A percentile compares a stretch with the other conserved stretches of the same genome.
Evolutionary conservation across 1,284 basidiomycete genomes (phyloP).

Genomic region (Flammula alnicola): DNA sequence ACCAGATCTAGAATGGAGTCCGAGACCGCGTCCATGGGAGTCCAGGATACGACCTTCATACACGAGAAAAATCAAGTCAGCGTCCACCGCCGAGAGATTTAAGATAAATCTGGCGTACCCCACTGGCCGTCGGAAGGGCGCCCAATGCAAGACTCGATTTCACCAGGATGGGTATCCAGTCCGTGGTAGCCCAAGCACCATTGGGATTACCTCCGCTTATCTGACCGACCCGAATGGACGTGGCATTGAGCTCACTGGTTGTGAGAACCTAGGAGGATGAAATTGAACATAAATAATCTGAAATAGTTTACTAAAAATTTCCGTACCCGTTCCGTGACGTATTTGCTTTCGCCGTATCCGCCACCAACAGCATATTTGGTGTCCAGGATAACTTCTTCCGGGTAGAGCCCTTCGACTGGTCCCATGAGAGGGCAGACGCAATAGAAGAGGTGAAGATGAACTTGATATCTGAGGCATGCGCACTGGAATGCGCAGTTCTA

Average conservation of each 20-base stretch:
- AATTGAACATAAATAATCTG: not conserved
- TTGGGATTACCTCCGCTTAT: constrained; percentile 37
- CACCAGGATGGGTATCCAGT: constrained; percentile 50
- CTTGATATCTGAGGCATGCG: constrained; percentile 14
- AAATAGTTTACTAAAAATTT: not conserved
- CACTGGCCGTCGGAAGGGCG: constrained; percentile 30
- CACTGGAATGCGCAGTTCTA: constrained; percentile 40
- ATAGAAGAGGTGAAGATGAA: constrained; percentile 27
- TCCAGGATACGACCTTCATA: constrained; percentile 8
- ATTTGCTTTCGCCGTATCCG: constrained; percentile 26
- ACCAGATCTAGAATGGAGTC: constrained; percentile 17
- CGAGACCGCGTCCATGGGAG: constrained; percentile 24
- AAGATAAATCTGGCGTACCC: constrained; percentile 19
- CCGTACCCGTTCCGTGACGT: constrained; percentile 29
- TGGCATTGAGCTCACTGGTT: constrained; percentile 27
- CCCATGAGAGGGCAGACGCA: constrained; percentile 38
- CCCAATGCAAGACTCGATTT: constrained; percentile 32
- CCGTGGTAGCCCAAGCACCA: constrained; percentile 45
- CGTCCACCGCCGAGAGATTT: no score
- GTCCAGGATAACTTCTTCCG: constrained; percentile 20
- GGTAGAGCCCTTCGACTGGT: constrained; percentile 26
- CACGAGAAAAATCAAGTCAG: no score
- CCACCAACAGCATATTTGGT: constrained; percentile 17
- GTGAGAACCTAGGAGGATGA: constrained; percentile 26
- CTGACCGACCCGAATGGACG: constrained; percentile 45